Base-by-base conservation (phyloP, 192 early-diverging fungal genomes). In the Coemansia sp. region DNA sequence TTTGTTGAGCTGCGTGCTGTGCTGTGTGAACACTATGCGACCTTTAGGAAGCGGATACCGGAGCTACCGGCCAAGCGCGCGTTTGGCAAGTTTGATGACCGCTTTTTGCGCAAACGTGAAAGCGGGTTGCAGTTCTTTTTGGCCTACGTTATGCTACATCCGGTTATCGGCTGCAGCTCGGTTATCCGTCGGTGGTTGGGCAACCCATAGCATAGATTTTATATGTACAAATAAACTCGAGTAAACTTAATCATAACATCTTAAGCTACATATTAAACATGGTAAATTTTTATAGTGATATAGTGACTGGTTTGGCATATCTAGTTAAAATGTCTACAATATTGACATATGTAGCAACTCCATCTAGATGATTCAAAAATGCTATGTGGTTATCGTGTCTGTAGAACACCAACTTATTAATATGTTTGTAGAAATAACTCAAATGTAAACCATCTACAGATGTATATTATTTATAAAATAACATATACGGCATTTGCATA, bases 61-160 rank as follows among this genome's bases (percentile, higher is more conserved):
- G 37, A 55, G n/a, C 19, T 80, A 40, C 78, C 78, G 17, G 55
- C 43, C 1, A 80, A 80, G 50, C 61, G 69, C 43, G 71, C 71
- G 17, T 73, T 80, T 62, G 77, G 77, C 47, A 80, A 73, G 67
- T 80, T 80, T 39, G 78, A 80, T 18, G 65, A 74, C 38, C 52
- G 39, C 19, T 80, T 80, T 52, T 47, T 80, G 53, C 70, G 71
- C 57, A 67, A 66, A 43, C 66, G 78, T 21, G 71, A 80, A 49
- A 73, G 62, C 48, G 78, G 71, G n/a, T 15, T 80, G 52, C 78
- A 80, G 60, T 80, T 74, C 47, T 74, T 80, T 25, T 44, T 80
- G 45, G 68, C 71, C 2, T 80, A 80, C 30, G 71, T 80, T 14
- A 70, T 80, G 58, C 42, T 80, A 9, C 78, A 80, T 49, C 78